Base-by-base conservation (phyloP, 2,329 filamentous ascomycete species). In the Phialocephala subalpina region DNA sequence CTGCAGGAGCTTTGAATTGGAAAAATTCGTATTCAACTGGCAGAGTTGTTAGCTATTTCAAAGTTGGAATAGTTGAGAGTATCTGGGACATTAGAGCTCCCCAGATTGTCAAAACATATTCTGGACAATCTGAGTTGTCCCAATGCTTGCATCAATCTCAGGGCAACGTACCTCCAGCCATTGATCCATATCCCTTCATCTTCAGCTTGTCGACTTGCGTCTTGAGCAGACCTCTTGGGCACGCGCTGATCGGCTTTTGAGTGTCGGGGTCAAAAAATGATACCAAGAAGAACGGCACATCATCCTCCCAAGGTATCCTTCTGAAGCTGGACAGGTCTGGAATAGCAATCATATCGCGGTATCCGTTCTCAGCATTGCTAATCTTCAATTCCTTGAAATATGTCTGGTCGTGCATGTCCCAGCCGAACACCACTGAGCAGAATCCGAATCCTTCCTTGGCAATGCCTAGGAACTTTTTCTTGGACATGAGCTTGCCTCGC, bases 381-480 rank as follows among this genome's bases (percentile, higher is more conserved):
- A 97, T 91, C 75, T 87, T 87, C 69, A 97, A 86, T 80, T 97
- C 94, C 73, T 86, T 88, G 77, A 92, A 90, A 79, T 97, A 97
- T 12, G 93, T 97, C 82, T 89, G 85, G 76, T 97, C 94, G 79
- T 97, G 94, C 93, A 97, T 97, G 80, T 97, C 94, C 94, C 94
- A 97, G 77, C 94, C 94, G 75, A 97, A 97, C 70, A 97, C 89
- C 72, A 97, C 93, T 22, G 92, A 96, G 83, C 94, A 97, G 83
- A 97, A 97, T 62, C 94, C 94, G 73, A 97, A 97, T 60, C 94
- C 94, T 53, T 88, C 86, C 49, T 87, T 80, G n/a, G 90, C 90
- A 61, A 97, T 87, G 35, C 92, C 93, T 42, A 97, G 82, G 79
- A 97, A 97, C 82, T 97, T 97, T 77, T 90, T 91, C 84, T 97